These are phyloP conservation scores for Lasiosphaeria ovina DNA, from an alignment of 495 filamentous ascomycete species.

Conservation along the genomic window DNA sequence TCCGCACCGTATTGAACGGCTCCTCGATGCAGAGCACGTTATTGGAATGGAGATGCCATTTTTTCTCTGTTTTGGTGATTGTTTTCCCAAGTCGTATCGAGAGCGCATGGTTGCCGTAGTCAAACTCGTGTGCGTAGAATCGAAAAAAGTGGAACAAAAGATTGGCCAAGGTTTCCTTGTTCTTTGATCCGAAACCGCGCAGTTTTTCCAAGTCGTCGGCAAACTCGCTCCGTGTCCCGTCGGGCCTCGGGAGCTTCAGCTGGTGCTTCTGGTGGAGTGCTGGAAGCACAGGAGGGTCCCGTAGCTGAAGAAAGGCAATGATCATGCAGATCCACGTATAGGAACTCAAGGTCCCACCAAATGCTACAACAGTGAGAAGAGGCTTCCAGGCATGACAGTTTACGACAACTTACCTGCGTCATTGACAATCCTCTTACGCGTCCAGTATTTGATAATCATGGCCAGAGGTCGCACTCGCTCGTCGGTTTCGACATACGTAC, in stretches of 20 bases:
- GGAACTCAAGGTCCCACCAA: constrained; percentile 92
- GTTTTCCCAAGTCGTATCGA: constrained; percentile 84
- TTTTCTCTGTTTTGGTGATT: constrained; percentile 82
- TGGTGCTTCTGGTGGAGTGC: constrained; percentile 77
- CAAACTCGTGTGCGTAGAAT: constrained; percentile 87
- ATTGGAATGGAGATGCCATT: constrained; percentile 72
- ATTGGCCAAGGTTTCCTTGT: constrained; percentile 77
- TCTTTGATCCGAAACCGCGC: constrained; percentile 69
- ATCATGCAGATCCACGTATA: constrained; percentile 99
- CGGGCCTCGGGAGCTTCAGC: constrained; percentile 54
- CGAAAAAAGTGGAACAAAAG: constrained; percentile 93
- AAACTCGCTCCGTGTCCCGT: constrained; percentile 70
- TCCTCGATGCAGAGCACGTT: constrained; percentile 93
- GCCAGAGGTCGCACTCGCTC: constrained; percentile 85
- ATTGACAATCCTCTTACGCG: constrained; percentile 84
- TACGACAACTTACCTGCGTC: constrained; percentile 73
- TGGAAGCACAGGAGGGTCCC: constrained; percentile 83
- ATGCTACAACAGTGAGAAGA: constrained; percentile 49
- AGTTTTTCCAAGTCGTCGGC: constrained; percentile 78
- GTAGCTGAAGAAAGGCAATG: constrained; percentile 89
- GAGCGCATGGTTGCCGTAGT: constrained; percentile 80
- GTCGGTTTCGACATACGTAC: constrained; percentile 93
- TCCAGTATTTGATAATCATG: constrained; percentile 98
- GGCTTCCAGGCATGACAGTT: constrained; percentile 12
- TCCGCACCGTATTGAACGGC: constrained; percentile 90